phyloP scores from a whole-genome alignment of 495 filamentous ascomycete genomes.

The Usnea hakonensis region DNA sequence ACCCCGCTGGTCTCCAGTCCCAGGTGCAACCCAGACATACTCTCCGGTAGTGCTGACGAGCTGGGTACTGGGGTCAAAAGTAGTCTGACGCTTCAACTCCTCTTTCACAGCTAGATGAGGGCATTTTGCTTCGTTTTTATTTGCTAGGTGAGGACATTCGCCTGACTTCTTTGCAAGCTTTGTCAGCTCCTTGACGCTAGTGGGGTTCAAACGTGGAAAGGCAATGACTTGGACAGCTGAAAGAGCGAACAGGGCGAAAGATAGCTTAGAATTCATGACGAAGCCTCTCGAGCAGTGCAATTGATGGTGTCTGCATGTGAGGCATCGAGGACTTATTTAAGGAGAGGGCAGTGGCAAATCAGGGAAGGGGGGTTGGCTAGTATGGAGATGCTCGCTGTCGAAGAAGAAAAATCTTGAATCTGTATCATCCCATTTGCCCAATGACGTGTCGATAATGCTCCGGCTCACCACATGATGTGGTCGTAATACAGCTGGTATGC shows the following conservation, averaged over 20 bases:
- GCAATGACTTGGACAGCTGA: not conserved
- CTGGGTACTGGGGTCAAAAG: slow-evolving; percentile 17
- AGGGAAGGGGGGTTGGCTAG: not conserved
- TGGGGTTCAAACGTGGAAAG: slow-evolving; percentile 5
- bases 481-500: not conserved
- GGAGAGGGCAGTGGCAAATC: not conserved
- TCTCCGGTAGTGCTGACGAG: slow-evolving; percentile 25
- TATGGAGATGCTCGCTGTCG: not conserved
- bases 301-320: not conserved
- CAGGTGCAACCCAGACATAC: slow-evolving; percentile 35
- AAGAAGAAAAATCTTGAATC: not conserved
- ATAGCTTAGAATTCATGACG: not conserved
- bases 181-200: not conserved
- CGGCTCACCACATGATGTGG: not conserved
- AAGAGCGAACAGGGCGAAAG: not conserved
- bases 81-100: slow-evolving; percentile 4
- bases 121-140: not conserved
- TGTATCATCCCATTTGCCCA: not conserved
- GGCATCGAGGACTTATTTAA: not conserved
- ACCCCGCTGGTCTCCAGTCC: slow-evolving; percentile 37
- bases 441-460: not conserved
- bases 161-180: not conserved
- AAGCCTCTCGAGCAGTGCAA: not conserved
- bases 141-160: slow-evolving; percentile 7
- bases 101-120: not conserved